Conservation (phyloP, 257 asterid genomes). For the Ilex asprella region DNA sequence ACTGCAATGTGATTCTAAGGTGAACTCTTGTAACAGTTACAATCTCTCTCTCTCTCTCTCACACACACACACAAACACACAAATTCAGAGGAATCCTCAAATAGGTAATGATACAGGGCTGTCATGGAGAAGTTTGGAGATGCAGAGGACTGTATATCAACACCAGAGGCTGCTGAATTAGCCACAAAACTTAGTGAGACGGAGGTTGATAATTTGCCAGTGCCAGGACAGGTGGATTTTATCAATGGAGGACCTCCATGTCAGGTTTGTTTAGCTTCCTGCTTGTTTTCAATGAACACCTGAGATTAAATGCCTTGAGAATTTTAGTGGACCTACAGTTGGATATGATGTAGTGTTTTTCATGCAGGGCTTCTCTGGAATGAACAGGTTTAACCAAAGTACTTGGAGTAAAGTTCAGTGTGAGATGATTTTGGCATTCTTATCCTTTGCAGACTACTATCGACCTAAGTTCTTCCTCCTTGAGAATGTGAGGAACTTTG, state of each 20-base stretch:
- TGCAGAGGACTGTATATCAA: slow-evolving; percentile 77
- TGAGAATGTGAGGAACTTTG: slow-evolving; percentile 91
- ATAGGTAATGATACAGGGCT: slow-evolving; percentile 53
- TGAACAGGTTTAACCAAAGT: slow-evolving; percentile 89
- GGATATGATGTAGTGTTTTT: background rate
- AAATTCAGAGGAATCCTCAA: slow-evolving; percentile 5
- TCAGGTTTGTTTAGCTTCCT: slow-evolving; percentile 52
- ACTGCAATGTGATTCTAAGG: slow-evolving; percentile 93
- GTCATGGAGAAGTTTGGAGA: slow-evolving; percentile 90
- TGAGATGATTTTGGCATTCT: slow-evolving; percentile 91
- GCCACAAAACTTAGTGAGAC: slow-evolving; percentile 45
- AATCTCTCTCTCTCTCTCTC: slow-evolving; percentile 3
- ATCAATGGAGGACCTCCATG: slow-evolving; percentile 99
- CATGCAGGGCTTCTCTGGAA: slow-evolving; percentile 91
- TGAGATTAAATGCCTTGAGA: no score
- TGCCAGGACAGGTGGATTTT: slow-evolving; percentile 93
- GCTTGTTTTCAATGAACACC: no score
- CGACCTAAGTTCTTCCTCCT: slow-evolving; percentile 89
- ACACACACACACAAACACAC: slow-evolving; percentile 2
- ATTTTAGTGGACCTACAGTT: no score
- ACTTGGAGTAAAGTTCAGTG: slow-evolving; percentile 98
- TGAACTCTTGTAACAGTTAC: slow-evolving; percentile 8
- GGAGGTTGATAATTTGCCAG: slow-evolving; percentile 65
- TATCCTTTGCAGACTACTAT: slow-evolving; percentile 89
- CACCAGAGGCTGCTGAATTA: slow-evolving; percentile 82